Base-by-base conservation (phyloP, 2,329 filamentous ascomycete species). In the Fusarium coicis region DNA sequence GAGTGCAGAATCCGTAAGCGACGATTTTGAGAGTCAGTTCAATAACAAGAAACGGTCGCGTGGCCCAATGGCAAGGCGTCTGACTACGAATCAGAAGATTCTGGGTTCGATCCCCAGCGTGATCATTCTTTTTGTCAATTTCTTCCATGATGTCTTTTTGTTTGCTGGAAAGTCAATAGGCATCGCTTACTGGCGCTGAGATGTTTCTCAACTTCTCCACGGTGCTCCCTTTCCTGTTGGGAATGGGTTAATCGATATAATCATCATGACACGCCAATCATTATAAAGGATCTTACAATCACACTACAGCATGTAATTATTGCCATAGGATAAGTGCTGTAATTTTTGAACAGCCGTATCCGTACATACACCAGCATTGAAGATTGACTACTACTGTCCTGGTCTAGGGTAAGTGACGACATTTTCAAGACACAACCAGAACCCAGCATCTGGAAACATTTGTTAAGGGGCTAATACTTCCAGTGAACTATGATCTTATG, bases 61-160 rank as follows among this genome's bases (percentile, higher is more conserved):
- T 72, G 69, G 70, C 69, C 70, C 69, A 73, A 73, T 74, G 74
- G 74, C 73, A 76, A 76, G 73, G 75, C 74, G 73, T 77, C 75
- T 77, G 74, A 74, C 75, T 77, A 77, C 75, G 74, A 77, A 77
- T 77, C 75, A 76, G 75, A 74, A 77, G 74, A 77, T 77, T 74
- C 66, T 74, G 70, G 75, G 75, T 77, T 77, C 75, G 75, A 77
- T 68, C 75, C 75, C 75, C 73, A 75, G 65, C 73, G 67, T 74
- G 75, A 70, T 71, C 68, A 71, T 9, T 7, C 6, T 36, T 66
- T 70, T 70, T 70, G 39, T 18, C 7, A 9, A 14, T n/a, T 2
- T 18, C 7, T 26, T n/a, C 1, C 2, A 18, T 5, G 3, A 15
- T 30, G 7, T 34, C 26, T 16, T 57, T 39, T 66, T 50, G 23